Evolutionary conservation across 2,329 filamentous ascomycete species (phyloP), one percentile per base, ranked within the genome.

Genomic region (Trichoderma breve): DNA sequence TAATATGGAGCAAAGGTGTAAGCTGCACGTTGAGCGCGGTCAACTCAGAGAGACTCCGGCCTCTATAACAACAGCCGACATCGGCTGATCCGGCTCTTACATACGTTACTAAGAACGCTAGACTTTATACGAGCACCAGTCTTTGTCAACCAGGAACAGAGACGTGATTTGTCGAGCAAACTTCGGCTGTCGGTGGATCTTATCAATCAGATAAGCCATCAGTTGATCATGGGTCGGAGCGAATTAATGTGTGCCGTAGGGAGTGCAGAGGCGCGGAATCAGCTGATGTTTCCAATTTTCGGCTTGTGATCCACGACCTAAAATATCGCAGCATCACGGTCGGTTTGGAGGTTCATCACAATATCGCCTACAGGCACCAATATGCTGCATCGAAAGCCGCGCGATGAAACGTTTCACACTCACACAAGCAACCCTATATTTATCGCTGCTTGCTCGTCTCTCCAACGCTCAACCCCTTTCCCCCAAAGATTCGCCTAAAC

Each of bases 181-280:
- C 12, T 30, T 43, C 36, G 28, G 55, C 28, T 47, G 67, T 70
- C 28, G 36, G 68, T 64, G 68, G 68, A 71, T 71, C 68, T 71
- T 71, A 71, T 71, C 68, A 71, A 71, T 71, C 68, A 57, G 60
- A 55, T 57, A 71, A 64, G 60, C 24, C n/a, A 43, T 70, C 39
- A 47, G 57, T 32, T 70, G 30, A 55, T 71, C 58, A 63, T 64
- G 43, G 47, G 30, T 39, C 68, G 58, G 58, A 32, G 43, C 68
- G 36, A 14, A 62, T 51, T 60, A 69, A 57, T 60, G 30, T 36
- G 9, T 21, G 47, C 34, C 55, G 34, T 43, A 63, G 26, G 58
- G 43, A 57, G 21, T 24, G 32, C 39, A 21, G 28, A 32, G 21
- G 39, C 28, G 3, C 18, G 1, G 43, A 53, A 70, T 62, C 67